These are phyloP conservation scores for Ceratobasidium theobromae DNA, from an alignment of 1,284 basidiomycete species.

Conservation along the genomic window DNA sequence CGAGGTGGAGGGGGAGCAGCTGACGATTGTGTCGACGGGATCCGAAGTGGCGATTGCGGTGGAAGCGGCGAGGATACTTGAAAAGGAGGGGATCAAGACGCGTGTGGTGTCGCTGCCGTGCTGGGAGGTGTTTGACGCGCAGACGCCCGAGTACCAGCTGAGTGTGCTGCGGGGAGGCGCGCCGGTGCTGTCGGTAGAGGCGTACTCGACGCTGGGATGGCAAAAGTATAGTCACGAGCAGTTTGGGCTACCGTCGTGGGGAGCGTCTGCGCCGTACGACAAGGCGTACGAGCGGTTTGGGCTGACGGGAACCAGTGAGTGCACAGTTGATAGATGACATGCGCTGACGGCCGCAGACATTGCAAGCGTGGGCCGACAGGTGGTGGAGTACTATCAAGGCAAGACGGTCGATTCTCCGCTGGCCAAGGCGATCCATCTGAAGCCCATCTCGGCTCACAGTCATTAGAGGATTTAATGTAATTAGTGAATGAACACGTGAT, in stretches of 20 bases:
- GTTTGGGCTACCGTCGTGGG: slow-evolving; percentile 78
- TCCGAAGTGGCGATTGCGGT: slow-evolving; percentile 86
- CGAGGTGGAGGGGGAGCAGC: slow-evolving; percentile 72
- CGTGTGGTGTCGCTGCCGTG: slow-evolving; percentile 88
- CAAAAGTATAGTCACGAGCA: slow-evolving; percentile 87
- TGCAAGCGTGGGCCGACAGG: slow-evolving; percentile 78
- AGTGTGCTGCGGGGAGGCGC: slow-evolving; percentile 85
- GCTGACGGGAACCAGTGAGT: slow-evolving; percentile 74
- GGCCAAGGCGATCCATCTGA: slow-evolving; percentile 59
- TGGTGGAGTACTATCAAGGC: slow-evolving; percentile 85
- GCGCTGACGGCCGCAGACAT: slow-evolving; percentile 55
- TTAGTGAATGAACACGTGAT: no score
- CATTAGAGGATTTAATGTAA: no score
- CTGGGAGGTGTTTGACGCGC: slow-evolving; percentile 86
- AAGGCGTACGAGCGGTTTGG: slow-evolving; percentile 90
- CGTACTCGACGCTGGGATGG: slow-evolving; percentile 78
- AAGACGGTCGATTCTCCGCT: slow-evolving; percentile 79
- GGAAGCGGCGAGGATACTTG: slow-evolving; percentile 80
- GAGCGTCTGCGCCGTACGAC: slow-evolving; percentile 86
- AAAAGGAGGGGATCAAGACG: slow-evolving; percentile 74
- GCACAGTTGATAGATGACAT: slow-evolving; percentile 24
- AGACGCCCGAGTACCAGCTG: slow-evolving; percentile 77
- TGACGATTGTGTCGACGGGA: slow-evolving; percentile 87
- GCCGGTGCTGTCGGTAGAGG: slow-evolving; percentile 89
- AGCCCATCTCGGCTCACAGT: no score